Conservation (phyloP, 768 basidiomycete genomes). For the Lactifluus piperatus region DNA sequence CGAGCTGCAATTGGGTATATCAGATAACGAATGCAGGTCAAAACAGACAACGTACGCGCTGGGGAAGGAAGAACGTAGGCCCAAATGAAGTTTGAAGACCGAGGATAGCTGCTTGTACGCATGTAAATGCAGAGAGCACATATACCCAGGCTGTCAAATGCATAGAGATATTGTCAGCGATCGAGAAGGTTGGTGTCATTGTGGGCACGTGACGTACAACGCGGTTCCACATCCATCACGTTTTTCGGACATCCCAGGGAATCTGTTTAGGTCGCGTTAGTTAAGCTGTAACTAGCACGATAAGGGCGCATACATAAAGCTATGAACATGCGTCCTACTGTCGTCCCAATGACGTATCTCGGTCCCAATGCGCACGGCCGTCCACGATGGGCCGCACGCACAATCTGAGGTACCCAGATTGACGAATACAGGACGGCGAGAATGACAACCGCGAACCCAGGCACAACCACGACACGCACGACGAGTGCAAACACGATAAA, state of each 20-base stretch:
- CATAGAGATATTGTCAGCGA: background rate
- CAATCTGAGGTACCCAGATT: conserved; percentile 83
- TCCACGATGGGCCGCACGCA: conserved; percentile 63
- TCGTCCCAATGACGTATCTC: conserved; percentile 73
- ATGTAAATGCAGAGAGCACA: conserved; percentile 48
- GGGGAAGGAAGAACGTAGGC: conserved; percentile 68
- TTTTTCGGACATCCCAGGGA: conserved; percentile 79
- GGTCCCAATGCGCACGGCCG: conserved; percentile 57
- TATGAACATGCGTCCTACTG: conserved; percentile 58
- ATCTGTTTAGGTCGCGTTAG: conserved; percentile 37
- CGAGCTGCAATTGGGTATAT: conserved; percentile 37
- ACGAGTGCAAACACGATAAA: conserved; percentile 64
- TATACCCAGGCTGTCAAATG: conserved; percentile 51
- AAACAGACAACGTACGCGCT: background rate
- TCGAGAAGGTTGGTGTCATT: background rate
- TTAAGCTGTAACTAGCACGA: conserved; percentile 1
- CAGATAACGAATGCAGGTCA: background rate
- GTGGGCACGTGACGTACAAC: conserved; percentile 37
- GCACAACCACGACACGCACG: conserved; percentile 63
- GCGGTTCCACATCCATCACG: conserved; percentile 71
- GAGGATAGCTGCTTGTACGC: conserved; percentile 52
- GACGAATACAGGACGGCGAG: conserved; percentile 62
- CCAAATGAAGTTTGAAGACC: conserved; percentile 69
- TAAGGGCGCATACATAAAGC: conserved; percentile 54
- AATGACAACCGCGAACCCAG: conserved; percentile 55